Conservation (phyloP, 1,284 basidiomycete genomes). For the Chalciporus sp. region DNA sequence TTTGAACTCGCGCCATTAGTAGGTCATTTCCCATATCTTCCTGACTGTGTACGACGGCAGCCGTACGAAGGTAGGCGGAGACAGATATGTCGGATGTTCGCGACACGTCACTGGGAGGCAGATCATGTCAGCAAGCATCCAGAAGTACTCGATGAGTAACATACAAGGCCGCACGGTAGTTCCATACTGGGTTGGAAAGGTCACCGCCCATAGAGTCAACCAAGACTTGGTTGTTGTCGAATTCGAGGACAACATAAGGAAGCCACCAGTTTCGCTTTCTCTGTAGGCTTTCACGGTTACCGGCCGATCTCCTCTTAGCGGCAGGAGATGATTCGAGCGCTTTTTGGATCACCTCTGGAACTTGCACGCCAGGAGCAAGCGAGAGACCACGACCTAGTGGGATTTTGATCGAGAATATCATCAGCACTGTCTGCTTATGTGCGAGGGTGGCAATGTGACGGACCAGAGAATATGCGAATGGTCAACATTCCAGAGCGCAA, state of each 20-base stretch:
- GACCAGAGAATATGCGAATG: constrained; percentile 86
- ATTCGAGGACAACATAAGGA: constrained; percentile 96
- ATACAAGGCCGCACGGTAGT: constrained; percentile 95
- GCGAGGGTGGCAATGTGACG: constrained; percentile 18
- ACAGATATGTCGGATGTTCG: constrained; percentile 90
- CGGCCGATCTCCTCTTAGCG: constrained; percentile 54
- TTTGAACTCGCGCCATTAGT: constrained; percentile 88
- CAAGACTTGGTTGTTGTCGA: constrained; percentile 99
- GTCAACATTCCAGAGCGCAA: constrained; percentile 83
- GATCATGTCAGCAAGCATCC: constrained; percentile 7
- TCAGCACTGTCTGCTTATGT: not conserved
- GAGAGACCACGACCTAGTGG: constrained; percentile 68
- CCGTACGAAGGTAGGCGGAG: constrained; percentile 83
- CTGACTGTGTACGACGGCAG: constrained; percentile 48
- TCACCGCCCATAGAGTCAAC: constrained; percentile 96
- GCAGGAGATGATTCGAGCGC: constrained; percentile 67
- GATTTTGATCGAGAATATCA: not conserved
- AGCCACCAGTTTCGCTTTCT: constrained; percentile 95
- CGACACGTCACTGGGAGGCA: constrained; percentile 70
- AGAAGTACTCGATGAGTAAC: constrained; percentile 31
- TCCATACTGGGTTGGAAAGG: constrained; percentile 85
- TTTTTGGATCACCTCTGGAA: constrained; percentile 86
- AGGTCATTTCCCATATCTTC: constrained; percentile 83
- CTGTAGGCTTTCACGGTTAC: constrained; percentile 85
- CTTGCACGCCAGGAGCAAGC: constrained; percentile 69